Conservation (phyloP, 345 rosid species). For the Ricinus communis region DNA sequence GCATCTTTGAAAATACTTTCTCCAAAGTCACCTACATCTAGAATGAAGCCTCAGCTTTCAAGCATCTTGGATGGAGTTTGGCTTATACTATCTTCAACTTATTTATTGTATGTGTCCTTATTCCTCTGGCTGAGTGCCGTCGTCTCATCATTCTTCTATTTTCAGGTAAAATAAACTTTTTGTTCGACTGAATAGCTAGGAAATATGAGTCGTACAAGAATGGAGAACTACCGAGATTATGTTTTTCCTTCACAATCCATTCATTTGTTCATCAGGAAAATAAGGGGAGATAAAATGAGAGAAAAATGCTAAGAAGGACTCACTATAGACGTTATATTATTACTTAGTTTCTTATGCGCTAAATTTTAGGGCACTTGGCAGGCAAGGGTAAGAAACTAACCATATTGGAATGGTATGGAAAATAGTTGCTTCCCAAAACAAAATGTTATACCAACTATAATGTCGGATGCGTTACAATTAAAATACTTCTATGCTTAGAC, state of each 20-base stretch:
- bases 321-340: neutral
- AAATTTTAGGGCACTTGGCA: neutral
- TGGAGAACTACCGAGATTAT: neutral
- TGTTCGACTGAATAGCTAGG: neutral
- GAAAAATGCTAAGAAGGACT: neutral
- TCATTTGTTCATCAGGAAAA: neutral
- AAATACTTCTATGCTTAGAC: neutral
- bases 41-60: conserved; percentile 57
- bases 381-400: too few species aligned
- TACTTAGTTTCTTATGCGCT: neutral
- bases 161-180: conserved; percentile 57
- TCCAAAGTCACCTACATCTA: conserved; percentile 48
- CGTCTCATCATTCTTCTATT: conserved; percentile 92
- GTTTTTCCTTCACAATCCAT: too few species aligned
- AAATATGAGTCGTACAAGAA: neutral
- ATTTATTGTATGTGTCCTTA: conserved; percentile 69
- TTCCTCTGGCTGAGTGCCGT: conserved; percentile 97
- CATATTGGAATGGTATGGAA: too few species aligned
- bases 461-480: neutral
- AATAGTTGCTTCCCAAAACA: too few species aligned
- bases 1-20: conserved; percentile 39
- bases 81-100: conserved; percentile 74
- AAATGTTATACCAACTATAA: neutral
- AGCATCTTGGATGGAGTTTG: conserved; percentile 78
- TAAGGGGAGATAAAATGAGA: neutral